These are phyloP conservation scores for Neurospora crassa DNA, from an alignment of 2,329 filamentous ascomycete species.

Conservation along the genomic window DNA sequence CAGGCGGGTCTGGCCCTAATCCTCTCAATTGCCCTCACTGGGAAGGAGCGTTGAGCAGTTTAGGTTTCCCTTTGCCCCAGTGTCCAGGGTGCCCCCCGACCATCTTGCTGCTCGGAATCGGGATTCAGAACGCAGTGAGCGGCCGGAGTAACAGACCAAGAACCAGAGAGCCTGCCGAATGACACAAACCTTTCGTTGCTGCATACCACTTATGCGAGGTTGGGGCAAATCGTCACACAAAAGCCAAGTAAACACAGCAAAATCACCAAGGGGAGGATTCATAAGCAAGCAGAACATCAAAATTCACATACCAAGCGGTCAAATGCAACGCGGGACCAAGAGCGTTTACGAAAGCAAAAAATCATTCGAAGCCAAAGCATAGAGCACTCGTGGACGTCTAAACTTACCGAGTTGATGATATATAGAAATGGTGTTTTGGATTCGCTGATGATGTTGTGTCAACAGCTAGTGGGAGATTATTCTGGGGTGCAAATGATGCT, in stretches of 20 bases:
- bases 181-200: too few species aligned
- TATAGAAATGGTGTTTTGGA: background rate
- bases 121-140: background rate
- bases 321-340: too few species aligned
- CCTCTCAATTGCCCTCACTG: background rate
- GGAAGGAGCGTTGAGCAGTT: background rate
- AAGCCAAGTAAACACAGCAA: too few species aligned
- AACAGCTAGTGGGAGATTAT: background rate
- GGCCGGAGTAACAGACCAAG: background rate
- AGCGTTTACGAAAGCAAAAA: too few species aligned
- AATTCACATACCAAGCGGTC: too few species aligned
- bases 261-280: too few species aligned
- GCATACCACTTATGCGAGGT: too few species aligned
- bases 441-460: background rate
- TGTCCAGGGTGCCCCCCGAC: background rate
- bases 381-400: background rate
- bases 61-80: background rate
- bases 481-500: background rate
- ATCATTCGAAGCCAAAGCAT: background rate
- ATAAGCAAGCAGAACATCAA: too few species aligned
- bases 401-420: background rate
- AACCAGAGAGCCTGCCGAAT: too few species aligned
- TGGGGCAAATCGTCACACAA: too few species aligned
- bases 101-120: background rate
- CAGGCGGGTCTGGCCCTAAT: background rate